A percentile compares a stretch with the other conserved stretches of the same genome.
These are phyloP conservation scores for Starmerella floris DNA, from an alignment of 805 yeast species.

Conservation along the genomic window DNA sequence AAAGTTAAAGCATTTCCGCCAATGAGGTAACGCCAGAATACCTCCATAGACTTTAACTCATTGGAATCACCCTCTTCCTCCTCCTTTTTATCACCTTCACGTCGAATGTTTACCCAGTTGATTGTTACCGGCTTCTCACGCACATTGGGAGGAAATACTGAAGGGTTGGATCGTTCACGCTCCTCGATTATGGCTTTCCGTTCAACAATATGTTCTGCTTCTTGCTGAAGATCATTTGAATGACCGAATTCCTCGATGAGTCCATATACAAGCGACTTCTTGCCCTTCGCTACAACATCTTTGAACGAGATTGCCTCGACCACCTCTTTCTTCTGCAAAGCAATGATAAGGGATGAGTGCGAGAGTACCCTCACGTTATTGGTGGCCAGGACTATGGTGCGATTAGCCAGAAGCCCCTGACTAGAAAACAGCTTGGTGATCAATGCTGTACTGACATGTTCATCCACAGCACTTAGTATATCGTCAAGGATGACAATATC, in stretches of 20 bases:
- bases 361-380: slow-evolving; percentile 66
- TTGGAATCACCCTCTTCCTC: slow-evolving; percentile 15
- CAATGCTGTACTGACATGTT: slow-evolving; percentile 83
- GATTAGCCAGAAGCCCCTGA: slow-evolving; percentile 53
- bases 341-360: slow-evolving; percentile 52
- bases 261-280: slow-evolving; percentile 14
- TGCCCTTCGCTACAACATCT: slow-evolving; percentile 33
- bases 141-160: slow-evolving; percentile 8
- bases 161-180: slow-evolving; percentile 5
- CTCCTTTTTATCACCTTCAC: slow-evolving; percentile 24
- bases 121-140: slow-evolving; percentile 7
- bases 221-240: slow-evolving; percentile 54
- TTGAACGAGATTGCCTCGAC: slow-evolving; percentile 46
- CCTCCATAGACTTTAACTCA: slow-evolving; percentile 14
- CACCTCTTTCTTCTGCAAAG: slow-evolving; percentile 38
- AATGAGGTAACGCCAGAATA: slow-evolving; percentile 20
- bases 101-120: slow-evolving; percentile 4
- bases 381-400: slow-evolving; percentile 67
- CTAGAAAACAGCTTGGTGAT: slow-evolving; percentile 64
- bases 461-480: slow-evolving; percentile 92
- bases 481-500: slow-evolving; percentile 86
- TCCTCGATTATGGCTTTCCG: slow-evolving; percentile 51
- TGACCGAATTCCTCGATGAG: slow-evolving; percentile 41
- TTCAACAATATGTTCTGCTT: slow-evolving; percentile 54
- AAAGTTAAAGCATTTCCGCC: not conserved